Evolutionary conservation across 768 basidiomycete genomes (phyloP).

Genomic region (Leccinum sublutescens): DNA sequence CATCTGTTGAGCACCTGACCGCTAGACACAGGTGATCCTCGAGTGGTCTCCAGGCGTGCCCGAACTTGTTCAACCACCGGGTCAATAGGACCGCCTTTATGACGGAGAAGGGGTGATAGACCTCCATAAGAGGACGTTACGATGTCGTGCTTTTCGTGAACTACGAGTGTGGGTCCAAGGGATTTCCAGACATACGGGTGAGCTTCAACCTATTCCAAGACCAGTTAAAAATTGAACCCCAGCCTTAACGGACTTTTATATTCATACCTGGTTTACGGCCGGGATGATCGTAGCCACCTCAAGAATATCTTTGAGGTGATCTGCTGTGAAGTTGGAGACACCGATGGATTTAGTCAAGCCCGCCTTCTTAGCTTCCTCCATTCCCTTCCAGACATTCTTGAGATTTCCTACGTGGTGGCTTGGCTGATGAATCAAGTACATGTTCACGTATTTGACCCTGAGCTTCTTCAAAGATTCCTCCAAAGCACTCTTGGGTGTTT

Average conservation of each 20-base stretch:
- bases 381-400: slow-evolving; percentile 53
- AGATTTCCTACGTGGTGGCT: slow-evolving; percentile 40
- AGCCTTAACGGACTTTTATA: background rate
- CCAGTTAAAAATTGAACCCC: background rate
- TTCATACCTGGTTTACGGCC: slow-evolving; percentile 52
- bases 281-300: slow-evolving; percentile 45
- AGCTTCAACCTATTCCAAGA: slow-evolving; percentile 43
- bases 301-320: slow-evolving; percentile 43
- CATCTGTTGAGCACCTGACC: slow-evolving; percentile 32
- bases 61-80: slow-evolving; percentile 37
- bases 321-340: slow-evolving; percentile 54
- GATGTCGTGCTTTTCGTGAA: slow-evolving; percentile 37
- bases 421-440: slow-evolving; percentile 59
- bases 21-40: slow-evolving; percentile 27
- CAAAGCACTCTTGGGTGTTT: slow-evolving; percentile 49
- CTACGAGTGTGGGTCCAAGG: slow-evolving; percentile 34
- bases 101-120: slow-evolving; percentile 37
- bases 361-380: slow-evolving; percentile 54
- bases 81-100: slow-evolving; percentile 39
- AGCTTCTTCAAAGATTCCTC: slow-evolving; percentile 53
- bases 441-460: slow-evolving; percentile 53
- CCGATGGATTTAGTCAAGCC: slow-evolving; percentile 46
- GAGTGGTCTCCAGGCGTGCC: slow-evolving; percentile 24
- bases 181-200: slow-evolving; percentile 53
- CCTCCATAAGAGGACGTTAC: slow-evolving; percentile 41